Evolutionary conservation across 371 early-diverging fungal species (phyloP), one percentile per base, ranked within the genome.

Genomic region (Apophysomyces ossiformis): DNA sequence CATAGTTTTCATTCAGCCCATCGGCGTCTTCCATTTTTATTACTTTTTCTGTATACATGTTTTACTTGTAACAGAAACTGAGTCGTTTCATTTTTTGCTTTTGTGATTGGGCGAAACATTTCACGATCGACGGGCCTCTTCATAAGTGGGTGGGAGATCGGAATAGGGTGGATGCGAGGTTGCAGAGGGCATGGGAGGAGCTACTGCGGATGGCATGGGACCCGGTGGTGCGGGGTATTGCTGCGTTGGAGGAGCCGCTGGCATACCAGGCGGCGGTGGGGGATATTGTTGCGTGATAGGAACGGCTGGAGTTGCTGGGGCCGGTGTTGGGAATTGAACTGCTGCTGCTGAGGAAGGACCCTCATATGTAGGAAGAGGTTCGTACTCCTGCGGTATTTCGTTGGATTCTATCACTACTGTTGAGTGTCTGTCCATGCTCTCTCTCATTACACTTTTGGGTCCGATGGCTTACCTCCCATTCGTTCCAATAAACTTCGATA

Each of bases 401-500:
- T 61, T 61, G 2, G 61, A 46, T 61, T 61, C 61, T 61, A 50
- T 50, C 8, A 32, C 21, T 26, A 11, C 54, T 50, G 21, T 21
- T 21, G 5, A 4, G 9, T 50, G 16, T 32, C 50, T 18, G 1
- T 5, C 21, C 21, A 50, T 2, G 32, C 32, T 26, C 32, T 26
- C 32, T 0, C 32, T 26, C 32, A 26, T 3, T 3, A 26, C 32
- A 26, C 32, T 26, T 26, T 26, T 2, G 32, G 32, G 3, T 26
- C 32, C 32, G 32, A 26, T 26, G 32, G 21, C 54, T 50, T 50
- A 50, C 74, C 78, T 39, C 67, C 75, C 15, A 85, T 65, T 12
- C 81, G 65, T 26, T 80, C 74, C 16, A 81, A 63, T 46, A 83
- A 58, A 32, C 62, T 70, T 41, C 76, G 80, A 43, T 75, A 76